Evolutionary conservation across 2,329 filamentous ascomycete genomes (phyloP).

Genomic region (Corniculantispora saksenae): DNA sequence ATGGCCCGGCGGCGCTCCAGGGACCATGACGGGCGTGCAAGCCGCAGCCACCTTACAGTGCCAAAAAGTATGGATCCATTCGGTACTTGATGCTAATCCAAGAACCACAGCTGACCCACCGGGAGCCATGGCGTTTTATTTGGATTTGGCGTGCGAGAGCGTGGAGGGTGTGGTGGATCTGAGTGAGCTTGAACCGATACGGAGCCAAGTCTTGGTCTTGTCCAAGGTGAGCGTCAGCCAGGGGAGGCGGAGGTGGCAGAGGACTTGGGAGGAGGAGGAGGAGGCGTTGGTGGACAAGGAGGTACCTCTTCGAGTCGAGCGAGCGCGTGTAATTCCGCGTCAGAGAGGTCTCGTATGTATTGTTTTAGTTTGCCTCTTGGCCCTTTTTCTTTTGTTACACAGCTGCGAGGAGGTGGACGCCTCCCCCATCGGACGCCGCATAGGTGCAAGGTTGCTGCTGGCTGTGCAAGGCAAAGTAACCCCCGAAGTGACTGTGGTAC

Average conservation of each 20-base stretch:
- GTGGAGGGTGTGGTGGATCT: constrained; percentile 18
- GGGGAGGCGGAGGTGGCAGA: not conserved
- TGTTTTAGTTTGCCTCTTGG: too few relatives aligned
- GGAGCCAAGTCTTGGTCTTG: constrained; percentile 8
- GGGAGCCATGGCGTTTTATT: constrained; percentile 18
- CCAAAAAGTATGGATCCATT: constrained; percentile 15
- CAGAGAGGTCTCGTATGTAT: too few relatives aligned
- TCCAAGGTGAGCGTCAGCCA: constrained; percentile 9
- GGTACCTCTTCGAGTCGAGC: too few relatives aligned
- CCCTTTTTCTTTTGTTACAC: too few relatives aligned
- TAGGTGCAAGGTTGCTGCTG: too few relatives aligned
- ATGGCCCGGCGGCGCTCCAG: constrained; percentile 9
- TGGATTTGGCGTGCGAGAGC: constrained; percentile 4
- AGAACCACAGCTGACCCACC: constrained; percentile 15
- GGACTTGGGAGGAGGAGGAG: too few relatives aligned
- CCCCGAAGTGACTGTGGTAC: too few relatives aligned
- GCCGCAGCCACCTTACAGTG: constrained; percentile 4
- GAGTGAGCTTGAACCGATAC: constrained; percentile 12
- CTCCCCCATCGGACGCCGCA: too few relatives aligned
- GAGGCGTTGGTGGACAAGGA: too few relatives aligned
- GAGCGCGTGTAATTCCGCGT: too few relatives aligned
- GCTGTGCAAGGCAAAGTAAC: too few relatives aligned
- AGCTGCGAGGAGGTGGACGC: too few relatives aligned
- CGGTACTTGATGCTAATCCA: constrained; percentile 10
- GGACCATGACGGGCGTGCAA: not conserved